Evolutionary conservation across 305 asterid genomes (phyloP), one percentile per base, ranked within the genome.

Genomic region (Ruellia speciosa): DNA sequence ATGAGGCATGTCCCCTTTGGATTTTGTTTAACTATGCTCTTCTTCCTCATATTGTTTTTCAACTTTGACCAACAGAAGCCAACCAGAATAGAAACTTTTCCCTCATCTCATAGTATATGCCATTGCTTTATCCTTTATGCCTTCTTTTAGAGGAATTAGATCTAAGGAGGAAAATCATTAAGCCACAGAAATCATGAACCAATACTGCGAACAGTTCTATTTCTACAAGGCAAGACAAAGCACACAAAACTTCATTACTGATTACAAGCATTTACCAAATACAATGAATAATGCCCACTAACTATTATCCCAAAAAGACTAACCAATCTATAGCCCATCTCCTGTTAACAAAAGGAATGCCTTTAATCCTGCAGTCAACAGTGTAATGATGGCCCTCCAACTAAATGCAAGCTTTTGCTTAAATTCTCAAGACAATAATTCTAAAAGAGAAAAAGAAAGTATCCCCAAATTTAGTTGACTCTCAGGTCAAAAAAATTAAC

Each of bases 81-180:
- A 18, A 64, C 19, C 3, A 19, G 41, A 39, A 56, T 19, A 14
- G 50, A 18, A 51, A 54, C 62, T 57, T 18, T 55, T 37, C 18
- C 7, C 10, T 47, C 45, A n/a, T 47, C 63, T 20, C 52, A 20
- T 7, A 20, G 45, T 58, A n/a, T 43, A n/a, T 71, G 59, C 24
- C 62, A 19, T 24, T 63, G 77, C 70, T 67, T 63, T 67, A 63
- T 54, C 55, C 59, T 33, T 66, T 62, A 56, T 65, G 55, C 59
- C 31, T 35, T 17, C 48, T 19, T 18, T 35, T 35, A 9, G 41
- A 41, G 35, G 37, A 18, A 43, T 40, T 37, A 40, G 54, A 35
- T 39, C 63, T 19, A 53, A 41, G 64, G 57, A 60, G 52, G 58
- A 24, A 56, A 59, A 59, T 43, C 63, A 69, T 54, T 39, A 6